A percentile compares a stretch with the other conserved stretches of the same genome.
phyloP scores from a whole-genome alignment of 2,329 filamentous ascomycete species.

The Hymenoscyphus fraxineus region DNA sequence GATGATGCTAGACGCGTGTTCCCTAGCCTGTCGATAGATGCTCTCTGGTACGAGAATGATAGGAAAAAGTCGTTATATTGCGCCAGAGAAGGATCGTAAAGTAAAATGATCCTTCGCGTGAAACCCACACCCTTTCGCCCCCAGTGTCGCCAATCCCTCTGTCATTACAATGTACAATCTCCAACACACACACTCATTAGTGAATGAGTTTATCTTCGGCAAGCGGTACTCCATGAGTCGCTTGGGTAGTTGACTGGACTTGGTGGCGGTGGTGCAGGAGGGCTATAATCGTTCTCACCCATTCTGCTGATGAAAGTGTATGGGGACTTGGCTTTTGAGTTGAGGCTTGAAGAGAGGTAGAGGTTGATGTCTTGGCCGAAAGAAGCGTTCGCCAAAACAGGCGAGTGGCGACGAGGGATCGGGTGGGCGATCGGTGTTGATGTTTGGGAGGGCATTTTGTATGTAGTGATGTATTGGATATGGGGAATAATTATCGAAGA shows the following conservation, averaged over 20 bases:
- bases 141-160: background rate
- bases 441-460: constrained; percentile 32
- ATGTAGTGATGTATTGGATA: constrained; percentile 3
- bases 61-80: constrained; percentile 6
- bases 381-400: constrained; percentile 26
- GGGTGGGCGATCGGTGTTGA: constrained; percentile 29
- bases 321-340: constrained; percentile 28
- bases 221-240: constrained; percentile 47
- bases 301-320: constrained; percentile 25
- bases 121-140: background rate
- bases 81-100: background rate
- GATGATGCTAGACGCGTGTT: background rate
- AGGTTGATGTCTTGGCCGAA: constrained; percentile 30
- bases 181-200: background rate
- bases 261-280: constrained; percentile 62
- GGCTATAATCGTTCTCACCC: constrained; percentile 55
- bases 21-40: background rate
- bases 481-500: background rate
- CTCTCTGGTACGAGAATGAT: background rate
- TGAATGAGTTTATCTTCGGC: constrained; percentile 19
- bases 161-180: constrained; percentile 7
- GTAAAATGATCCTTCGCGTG: constrained; percentile 6
- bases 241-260: constrained; percentile 59
- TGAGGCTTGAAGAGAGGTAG: constrained; percentile 26
- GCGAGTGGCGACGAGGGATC: constrained; percentile 49